These are phyloP conservation scores for Lumnitzera littorea DNA, from an alignment of 345 rosid genomes.

Conservation along the genomic window DNA sequence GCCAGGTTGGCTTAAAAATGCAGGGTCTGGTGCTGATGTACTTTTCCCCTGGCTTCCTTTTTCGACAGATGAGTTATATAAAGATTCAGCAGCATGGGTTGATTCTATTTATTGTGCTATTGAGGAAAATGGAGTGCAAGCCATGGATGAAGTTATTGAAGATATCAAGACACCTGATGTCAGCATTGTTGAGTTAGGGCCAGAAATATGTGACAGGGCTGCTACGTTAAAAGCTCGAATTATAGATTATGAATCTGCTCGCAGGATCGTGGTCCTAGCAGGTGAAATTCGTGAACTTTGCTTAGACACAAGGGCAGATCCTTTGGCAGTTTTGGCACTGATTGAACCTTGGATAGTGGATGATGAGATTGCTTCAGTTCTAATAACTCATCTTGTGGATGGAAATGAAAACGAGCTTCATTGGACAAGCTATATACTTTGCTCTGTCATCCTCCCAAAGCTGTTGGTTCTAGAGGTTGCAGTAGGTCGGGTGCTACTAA, in stretches of 20 bases:
- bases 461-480: slow-evolving; percentile 46
- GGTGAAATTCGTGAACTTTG: slow-evolving; percentile 45
- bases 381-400: slow-evolving; percentile 38
- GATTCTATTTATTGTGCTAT: slow-evolving; percentile 9
- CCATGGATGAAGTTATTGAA: slow-evolving; percentile 16
- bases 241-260: slow-evolving; percentile 34
- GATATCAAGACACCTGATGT: slow-evolving; percentile 22
- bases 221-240: slow-evolving; percentile 29
- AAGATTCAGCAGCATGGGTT: slow-evolving; percentile 14
- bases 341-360: slow-evolving; percentile 72
- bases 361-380: slow-evolving; percentile 54
- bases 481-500: slow-evolving; percentile 50
- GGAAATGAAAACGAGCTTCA: slow-evolving; percentile 35
- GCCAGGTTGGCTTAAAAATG: slow-evolving; percentile 49
- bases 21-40: slow-evolving; percentile 10
- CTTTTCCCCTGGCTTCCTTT: slow-evolving; percentile 70
- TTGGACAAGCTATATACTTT: slow-evolving; percentile 69
- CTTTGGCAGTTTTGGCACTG: slow-evolving; percentile 35
- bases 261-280: slow-evolving; percentile 33
- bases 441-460: slow-evolving; percentile 62
- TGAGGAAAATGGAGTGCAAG: slow-evolving; percentile 24
- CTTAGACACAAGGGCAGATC: slow-evolving; percentile 28
- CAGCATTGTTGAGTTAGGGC: slow-evolving; percentile 19
- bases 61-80: slow-evolving; percentile 19
- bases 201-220: slow-evolving; percentile 31